Conservation (phyloP, 345 rosid species). For the Cardamine resedifolia region DNA sequence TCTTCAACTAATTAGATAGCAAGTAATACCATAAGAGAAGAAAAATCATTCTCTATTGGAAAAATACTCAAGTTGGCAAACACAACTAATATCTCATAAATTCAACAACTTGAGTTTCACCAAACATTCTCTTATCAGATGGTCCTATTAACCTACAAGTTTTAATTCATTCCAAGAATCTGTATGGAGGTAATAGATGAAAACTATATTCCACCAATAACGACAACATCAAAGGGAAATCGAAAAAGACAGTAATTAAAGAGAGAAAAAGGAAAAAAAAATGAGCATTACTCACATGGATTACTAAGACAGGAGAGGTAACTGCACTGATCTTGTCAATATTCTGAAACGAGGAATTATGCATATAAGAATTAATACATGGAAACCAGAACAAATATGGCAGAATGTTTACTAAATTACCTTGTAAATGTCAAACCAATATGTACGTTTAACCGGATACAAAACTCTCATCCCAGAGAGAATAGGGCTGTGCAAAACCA, state of each 20-base stretch:
- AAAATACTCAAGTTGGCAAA: not conserved
- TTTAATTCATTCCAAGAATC: not conserved
- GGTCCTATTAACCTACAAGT: slow-evolving; percentile 15
- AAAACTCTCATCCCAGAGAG: slow-evolving; percentile 93
- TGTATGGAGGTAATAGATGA: slow-evolving; percentile 3
- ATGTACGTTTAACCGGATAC: slow-evolving; percentile 88
- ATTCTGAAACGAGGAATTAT: slow-evolving; percentile 53
- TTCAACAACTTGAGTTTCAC: slow-evolving; percentile 23
- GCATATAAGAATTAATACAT: not conserved
- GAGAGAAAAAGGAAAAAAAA: not conserved
- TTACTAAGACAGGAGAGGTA: slow-evolving; percentile 73
- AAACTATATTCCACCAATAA: not conserved
- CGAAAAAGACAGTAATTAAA: not conserved
- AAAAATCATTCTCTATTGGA: not conserved
- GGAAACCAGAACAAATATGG: slow-evolving; percentile 10
- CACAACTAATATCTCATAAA: not conserved
- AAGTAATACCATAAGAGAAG: not conserved
- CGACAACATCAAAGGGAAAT: not conserved
- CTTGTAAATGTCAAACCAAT: slow-evolving; percentile 99
- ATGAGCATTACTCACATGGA: slow-evolving; percentile 71
- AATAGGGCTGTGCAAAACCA: slow-evolving; percentile 93
- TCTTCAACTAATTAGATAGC: not conserved
- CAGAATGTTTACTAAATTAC: slow-evolving; percentile 38
- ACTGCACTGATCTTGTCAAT: slow-evolving; percentile 84
- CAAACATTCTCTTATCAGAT: slow-evolving; percentile 21